Evolutionary conservation across 148 eudicot species (phyloP).

Genomic region (Cornus suecica): DNA sequence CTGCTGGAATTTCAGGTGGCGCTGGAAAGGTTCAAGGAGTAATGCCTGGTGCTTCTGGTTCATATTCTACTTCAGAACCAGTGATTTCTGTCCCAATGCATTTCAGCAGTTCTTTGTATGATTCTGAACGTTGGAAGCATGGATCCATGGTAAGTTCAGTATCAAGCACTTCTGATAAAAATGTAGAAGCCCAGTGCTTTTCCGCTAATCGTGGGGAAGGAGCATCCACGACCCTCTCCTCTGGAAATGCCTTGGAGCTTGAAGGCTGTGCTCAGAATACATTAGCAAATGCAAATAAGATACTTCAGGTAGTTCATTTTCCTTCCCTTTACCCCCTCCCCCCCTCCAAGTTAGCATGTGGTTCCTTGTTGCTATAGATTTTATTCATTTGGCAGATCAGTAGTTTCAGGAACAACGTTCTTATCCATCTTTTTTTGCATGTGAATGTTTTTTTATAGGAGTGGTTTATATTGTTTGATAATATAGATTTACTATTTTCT

Average conservation of each 20-base stretch:
- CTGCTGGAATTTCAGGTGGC: constrained; percentile 31
- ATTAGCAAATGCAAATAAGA: constrained; percentile 32
- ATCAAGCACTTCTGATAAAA: constrained; percentile 31
- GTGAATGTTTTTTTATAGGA: neutral
- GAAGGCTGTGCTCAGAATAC: constrained; percentile 39
- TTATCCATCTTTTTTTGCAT: neutral
- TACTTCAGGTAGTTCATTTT: constrained; percentile 43
- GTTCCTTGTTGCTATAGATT: constrained; percentile 3
- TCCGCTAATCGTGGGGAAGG: constrained; percentile 33
- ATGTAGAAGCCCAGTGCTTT: constrained; percentile 29
- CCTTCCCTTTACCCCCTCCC: too few relatives aligned
- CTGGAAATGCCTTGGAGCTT: constrained; percentile 41
- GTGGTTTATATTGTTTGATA: neutral
- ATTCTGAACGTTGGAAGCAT: constrained; percentile 47
- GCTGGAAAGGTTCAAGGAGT: constrained; percentile 29
- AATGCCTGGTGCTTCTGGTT: constrained; percentile 24
- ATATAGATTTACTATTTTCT: neutral
- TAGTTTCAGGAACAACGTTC: neutral
- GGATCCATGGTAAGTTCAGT: constrained; percentile 13
- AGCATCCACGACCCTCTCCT: constrained; percentile 21
- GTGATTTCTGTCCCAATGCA: constrained; percentile 21
- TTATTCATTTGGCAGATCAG: neutral
- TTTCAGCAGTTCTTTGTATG: constrained; percentile 24
- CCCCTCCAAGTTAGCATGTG: neutral
- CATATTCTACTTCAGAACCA: constrained; percentile 27